Conservation (phyloP, 805 yeast genomes). For the Metschnikowia rubicola region DNA sequence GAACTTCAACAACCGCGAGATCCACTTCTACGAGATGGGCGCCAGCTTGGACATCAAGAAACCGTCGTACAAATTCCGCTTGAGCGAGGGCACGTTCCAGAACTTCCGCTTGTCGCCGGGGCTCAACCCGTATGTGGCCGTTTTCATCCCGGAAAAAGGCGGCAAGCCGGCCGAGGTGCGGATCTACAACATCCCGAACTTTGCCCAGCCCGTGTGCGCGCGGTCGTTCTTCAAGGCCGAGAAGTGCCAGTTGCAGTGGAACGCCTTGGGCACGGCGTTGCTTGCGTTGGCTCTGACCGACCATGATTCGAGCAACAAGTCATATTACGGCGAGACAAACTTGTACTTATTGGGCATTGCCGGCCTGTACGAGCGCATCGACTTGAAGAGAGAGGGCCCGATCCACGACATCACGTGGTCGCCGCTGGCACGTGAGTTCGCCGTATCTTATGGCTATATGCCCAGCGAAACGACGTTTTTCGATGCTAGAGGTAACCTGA, state of each 20-base stretch:
- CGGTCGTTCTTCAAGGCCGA: slow-evolving; percentile 96
- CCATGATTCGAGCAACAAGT: slow-evolving; percentile 88
- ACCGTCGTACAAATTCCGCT: slow-evolving; percentile 56
- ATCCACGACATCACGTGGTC: slow-evolving; percentile 98
- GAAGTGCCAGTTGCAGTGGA: slow-evolving; percentile 89
- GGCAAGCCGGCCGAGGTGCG: slow-evolving; percentile 90
- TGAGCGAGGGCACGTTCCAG: slow-evolving; percentile 48
- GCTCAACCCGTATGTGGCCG: slow-evolving; percentile 82
- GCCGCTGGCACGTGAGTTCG: slow-evolving; percentile 93
- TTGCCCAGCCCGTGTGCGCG: slow-evolving; percentile 72
- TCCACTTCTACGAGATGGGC: slow-evolving; percentile 62
- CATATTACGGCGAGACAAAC: slow-evolving; percentile 95
- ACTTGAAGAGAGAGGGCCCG: slow-evolving; percentile 90
- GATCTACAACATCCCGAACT: slow-evolving; percentile 76
- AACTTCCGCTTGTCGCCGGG: slow-evolving; percentile 79
- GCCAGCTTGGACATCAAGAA: slow-evolving; percentile 33
- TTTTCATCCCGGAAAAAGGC: slow-evolving; percentile 79
- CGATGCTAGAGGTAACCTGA: slow-evolving; percentile 87
- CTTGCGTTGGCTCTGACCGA: slow-evolving; percentile 93
- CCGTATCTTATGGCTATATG: slow-evolving; percentile 96
- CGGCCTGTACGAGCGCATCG: slow-evolving; percentile 86
- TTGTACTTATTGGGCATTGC: slow-evolving; percentile 87
- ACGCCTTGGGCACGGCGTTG: slow-evolving; percentile 87
- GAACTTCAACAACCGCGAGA: slow-evolving; percentile 51
- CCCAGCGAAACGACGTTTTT: slow-evolving; percentile 94